phyloP scores from a whole-genome alignment of 768 basidiomycete species.

The Trametes coccinea region DNA sequence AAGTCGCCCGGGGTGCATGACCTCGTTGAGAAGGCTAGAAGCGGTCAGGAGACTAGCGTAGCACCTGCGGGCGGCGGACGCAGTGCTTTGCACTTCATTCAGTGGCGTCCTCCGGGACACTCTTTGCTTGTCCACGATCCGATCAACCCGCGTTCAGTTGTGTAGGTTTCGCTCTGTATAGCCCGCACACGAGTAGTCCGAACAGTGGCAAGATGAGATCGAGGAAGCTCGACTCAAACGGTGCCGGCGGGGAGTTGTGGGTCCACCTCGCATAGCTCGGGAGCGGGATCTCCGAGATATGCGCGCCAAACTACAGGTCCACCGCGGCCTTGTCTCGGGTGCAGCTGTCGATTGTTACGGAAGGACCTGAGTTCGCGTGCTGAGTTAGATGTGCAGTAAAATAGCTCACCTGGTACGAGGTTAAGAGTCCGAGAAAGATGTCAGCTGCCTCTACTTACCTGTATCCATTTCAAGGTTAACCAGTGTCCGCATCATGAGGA shows the following conservation, averaged over 20 bases:
- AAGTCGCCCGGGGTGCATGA: neutral
- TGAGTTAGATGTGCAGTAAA: too few relatives aligned
- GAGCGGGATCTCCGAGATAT: neutral
- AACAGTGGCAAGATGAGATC: neutral
- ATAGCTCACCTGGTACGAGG: too few relatives aligned
- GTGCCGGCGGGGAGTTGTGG: conserved; percentile 3
- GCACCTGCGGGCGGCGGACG: neutral
- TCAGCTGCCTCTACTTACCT: too few relatives aligned
- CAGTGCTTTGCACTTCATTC: neutral
- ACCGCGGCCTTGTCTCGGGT: neutral
- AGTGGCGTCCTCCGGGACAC: neutral
- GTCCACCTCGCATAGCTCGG: neutral
- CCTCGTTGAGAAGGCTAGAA: neutral
- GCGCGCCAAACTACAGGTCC: neutral
- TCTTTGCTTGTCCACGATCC: neutral
- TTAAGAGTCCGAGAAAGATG: too few relatives aligned
- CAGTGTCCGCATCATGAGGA: too few relatives aligned
- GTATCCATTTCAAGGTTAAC: too few relatives aligned
- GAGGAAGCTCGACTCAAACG: neutral
- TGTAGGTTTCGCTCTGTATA: neutral
- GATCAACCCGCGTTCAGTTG: neutral
- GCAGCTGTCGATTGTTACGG: too few relatives aligned
- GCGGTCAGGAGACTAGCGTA: conserved; percentile 6
- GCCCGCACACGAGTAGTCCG: neutral
- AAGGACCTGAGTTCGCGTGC: too few relatives aligned